phyloP scores from a whole-genome alignment of 2,329 filamentous ascomycete genomes.

The Thielaviopsis populi region DNA sequence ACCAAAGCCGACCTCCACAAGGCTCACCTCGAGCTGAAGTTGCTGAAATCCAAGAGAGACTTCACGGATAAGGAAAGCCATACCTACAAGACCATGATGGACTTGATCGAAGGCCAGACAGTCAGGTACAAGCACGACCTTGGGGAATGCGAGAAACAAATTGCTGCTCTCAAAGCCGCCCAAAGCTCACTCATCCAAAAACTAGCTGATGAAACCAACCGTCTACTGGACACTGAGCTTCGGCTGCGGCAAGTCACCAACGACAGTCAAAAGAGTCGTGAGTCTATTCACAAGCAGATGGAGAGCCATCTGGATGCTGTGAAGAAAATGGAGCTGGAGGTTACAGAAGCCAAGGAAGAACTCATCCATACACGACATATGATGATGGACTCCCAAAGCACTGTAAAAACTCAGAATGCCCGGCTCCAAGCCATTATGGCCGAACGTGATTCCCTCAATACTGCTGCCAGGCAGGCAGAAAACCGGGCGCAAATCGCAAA shows the following conservation, averaged over 20 bases:
- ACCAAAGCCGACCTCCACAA: background rate
- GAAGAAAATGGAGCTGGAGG: background rate
- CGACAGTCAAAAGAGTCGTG: background rate
- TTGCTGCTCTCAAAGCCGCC: background rate
- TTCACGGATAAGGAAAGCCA: background rate
- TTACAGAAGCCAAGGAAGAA: background rate
- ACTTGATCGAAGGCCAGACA: background rate
- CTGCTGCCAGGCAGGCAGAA: accelerated
- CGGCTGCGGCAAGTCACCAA: background rate
- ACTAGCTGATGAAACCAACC: background rate
- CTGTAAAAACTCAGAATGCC: background rate
- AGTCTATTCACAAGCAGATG: background rate
- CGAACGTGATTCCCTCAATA: background rate
- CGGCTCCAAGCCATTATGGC: background rate
- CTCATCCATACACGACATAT: background rate
- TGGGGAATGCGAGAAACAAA: background rate
- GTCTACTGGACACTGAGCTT: background rate
- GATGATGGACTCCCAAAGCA: background rate
- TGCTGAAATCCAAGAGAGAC: background rate
- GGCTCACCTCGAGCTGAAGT: background rate
- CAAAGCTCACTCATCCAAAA: background rate
- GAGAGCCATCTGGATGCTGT: background rate
- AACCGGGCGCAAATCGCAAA: too few species aligned
- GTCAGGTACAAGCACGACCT: background rate
- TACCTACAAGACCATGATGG: background rate